Conservation (phyloP, 2,329 filamentous ascomycete genomes). For the Curvularia verruculosa region DNA sequence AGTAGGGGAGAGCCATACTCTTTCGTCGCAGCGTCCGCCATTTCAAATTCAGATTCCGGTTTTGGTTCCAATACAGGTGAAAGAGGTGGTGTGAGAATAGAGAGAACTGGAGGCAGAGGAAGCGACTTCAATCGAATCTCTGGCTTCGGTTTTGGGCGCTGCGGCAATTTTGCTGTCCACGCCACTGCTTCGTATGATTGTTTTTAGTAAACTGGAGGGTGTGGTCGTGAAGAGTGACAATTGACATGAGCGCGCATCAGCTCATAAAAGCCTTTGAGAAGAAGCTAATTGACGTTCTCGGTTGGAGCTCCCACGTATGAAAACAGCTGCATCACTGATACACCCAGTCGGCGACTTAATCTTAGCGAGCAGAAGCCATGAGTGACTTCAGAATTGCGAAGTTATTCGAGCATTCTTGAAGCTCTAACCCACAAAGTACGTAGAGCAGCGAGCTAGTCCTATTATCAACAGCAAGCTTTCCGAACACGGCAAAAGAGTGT, state of each 20-base stretch:
- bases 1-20: constrained; percentile 3
- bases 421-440: constrained; percentile 10
- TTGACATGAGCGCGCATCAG: constrained; percentile 1
- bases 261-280: constrained; percentile 5
- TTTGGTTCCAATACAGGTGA: constrained; percentile 3
- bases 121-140: constrained; percentile 4
- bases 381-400: neutral
- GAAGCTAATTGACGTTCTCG: neutral
- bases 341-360: constrained; percentile 17
- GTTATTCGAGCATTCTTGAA: constrained; percentile 10
- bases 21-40: constrained; percentile 16
- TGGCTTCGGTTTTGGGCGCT: constrained; percentile 17
- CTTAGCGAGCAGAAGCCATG: neutral
- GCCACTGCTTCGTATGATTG: constrained; percentile 17
- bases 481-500: constrained; percentile 5
- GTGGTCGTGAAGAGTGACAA: neutral
- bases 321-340: constrained; percentile 18
- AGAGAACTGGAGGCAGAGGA: constrained; percentile 5
- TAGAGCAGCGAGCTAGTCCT: constrained; percentile 7
- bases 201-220: neutral
- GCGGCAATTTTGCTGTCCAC: constrained; percentile 12
- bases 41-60: constrained; percentile 6
- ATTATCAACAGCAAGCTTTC: constrained; percentile 9
- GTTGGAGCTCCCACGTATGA: constrained; percentile 4
- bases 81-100: constrained; percentile 2